Base-by-base conservation (phyloP, 306 rosid species). In the Albizia julibrissin region DNA sequence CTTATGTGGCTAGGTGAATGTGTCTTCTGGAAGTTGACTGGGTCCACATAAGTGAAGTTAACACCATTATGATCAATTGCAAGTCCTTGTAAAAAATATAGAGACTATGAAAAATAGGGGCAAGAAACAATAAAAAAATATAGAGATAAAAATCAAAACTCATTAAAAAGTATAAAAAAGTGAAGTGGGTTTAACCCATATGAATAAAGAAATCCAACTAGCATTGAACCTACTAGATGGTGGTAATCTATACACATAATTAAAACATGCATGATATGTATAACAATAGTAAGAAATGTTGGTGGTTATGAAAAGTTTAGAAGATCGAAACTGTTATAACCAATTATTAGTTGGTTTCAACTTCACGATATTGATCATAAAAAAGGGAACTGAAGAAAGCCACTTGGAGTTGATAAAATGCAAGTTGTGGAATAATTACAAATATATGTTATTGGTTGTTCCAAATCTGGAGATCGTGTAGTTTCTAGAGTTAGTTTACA, bases 401-500 rank as follows among this genome's bases (percentile, higher is more conserved):
- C 69, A 79, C 0, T 46, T 78, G 81, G 31, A 31, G 39, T 64
- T 64, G n/a, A 19, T 47, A 31, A n/a, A n/a, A 43, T 34, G 75
- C 81, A 66, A 78, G 50, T 66, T 66, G 81, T 29, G 10, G 65
- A 8, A 3, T 56, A 8, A 15, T 47, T 64, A 31, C 19, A 19
- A 18, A 65, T 65, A 65, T 65, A 22, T 27, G 74, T 58, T 8
- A 77, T 77, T 52, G 22, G 61, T 21, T 54, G 21, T 65, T 44
- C 24, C 37, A 46, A 65, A 65, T 64, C 81, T 77, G 72, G 59
- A 72, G 61, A 77, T 62, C 46, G 13, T 22, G 34, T 42, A 61
- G 52, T 74, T 80, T 80, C 66, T 47, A 46, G 73, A 80, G 27
- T 10, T 58, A 31, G 42, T 22, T 80, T 59, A 14, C 58, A 80